These are phyloP conservation scores for Backusella liffmaniae DNA, from an alignment of 192 early-diverging fungal genomes.

Conservation along the genomic window DNA sequence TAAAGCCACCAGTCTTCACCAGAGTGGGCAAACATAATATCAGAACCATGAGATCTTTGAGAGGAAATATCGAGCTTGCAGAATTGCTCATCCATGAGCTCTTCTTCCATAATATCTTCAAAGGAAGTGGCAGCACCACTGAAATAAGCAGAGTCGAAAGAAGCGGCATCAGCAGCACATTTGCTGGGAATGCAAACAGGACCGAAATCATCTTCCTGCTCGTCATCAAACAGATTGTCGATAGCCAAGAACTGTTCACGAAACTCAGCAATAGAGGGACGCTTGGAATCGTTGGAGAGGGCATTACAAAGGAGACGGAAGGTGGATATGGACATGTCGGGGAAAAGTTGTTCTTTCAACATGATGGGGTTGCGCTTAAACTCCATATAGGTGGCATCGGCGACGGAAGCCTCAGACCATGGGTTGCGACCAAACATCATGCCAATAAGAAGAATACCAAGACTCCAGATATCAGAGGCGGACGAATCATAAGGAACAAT, in stretches of 20 bases:
- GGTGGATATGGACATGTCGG: slow-evolving; percentile 39
- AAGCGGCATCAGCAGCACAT: background rate
- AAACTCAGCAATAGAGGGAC: slow-evolving; percentile 36
- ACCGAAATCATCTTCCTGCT: slow-evolving; percentile 15
- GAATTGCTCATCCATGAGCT: background rate
- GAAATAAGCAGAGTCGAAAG: slow-evolving; percentile 24
- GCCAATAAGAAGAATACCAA: slow-evolving; percentile 77
- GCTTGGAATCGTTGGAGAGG: slow-evolving; percentile 46
- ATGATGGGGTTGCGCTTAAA: slow-evolving; percentile 47
- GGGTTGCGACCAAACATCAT: slow-evolving; percentile 81
- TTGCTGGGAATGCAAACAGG: slow-evolving; percentile 33
- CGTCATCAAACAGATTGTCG: slow-evolving; percentile 6
- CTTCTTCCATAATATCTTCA: slow-evolving; percentile 21
- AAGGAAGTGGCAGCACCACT: slow-evolving; percentile 9
- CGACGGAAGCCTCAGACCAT: slow-evolving; percentile 58
- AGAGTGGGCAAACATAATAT: slow-evolving; percentile 6
- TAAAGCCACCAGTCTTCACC: slow-evolving; percentile 3
- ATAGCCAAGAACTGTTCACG: slow-evolving; percentile 20
- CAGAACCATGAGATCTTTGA: background rate
- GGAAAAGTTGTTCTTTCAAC: slow-evolving; percentile 52
- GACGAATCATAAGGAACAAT: slow-evolving; percentile 51
- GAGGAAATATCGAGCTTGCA: background rate
- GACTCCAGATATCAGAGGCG: slow-evolving; percentile 74
- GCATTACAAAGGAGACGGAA: slow-evolving; percentile 46
- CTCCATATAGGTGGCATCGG: slow-evolving; percentile 51